phyloP scores from a whole-genome alignment of 2,329 filamentous ascomycete genomes.

The Atkinsonella texensis region DNA sequence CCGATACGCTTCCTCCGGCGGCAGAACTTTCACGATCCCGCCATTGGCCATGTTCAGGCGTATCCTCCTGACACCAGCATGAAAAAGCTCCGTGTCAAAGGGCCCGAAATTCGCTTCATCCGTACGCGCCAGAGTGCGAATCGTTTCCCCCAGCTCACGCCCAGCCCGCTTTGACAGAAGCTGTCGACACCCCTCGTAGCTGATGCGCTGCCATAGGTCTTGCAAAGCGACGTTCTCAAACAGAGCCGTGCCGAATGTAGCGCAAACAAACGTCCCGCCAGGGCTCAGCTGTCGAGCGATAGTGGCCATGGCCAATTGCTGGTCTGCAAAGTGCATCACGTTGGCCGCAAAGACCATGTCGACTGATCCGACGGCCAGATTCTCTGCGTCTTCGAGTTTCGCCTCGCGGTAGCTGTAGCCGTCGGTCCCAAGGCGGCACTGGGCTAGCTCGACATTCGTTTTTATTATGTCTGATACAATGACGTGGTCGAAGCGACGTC shows the following conservation, averaged over 20 bases:
- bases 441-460: conserved; percentile 10
- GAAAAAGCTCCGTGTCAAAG: neutral
- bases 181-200: neutral
- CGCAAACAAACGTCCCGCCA: conserved; percentile 10
- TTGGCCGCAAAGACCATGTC: conserved; percentile 11
- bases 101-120: neutral
- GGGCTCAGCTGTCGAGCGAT: conserved; percentile 9
- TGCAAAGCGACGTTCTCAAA: conserved; percentile 1
- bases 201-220: conserved; percentile 2
- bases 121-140: neutral
- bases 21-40: neutral
- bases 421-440: conserved; percentile 7
- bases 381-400: conserved; percentile 10
- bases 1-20: neutral
- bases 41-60: neutral
- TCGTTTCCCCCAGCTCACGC: neutral
- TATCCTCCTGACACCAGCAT: neutral
- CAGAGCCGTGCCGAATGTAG: neutral
- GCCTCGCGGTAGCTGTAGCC: conserved; percentile 9
- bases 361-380: conserved; percentile 7
- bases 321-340: conserved; percentile 10
- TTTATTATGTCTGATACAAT: conserved; percentile 14
- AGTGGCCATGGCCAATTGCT: conserved; percentile 8
- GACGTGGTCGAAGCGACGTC: conserved; percentile 11
- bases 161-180: neutral